These are phyloP conservation scores for Fonsecaea nubica DNA, from an alignment of 2,329 filamentous ascomycete species.

Conservation along the genomic window DNA sequence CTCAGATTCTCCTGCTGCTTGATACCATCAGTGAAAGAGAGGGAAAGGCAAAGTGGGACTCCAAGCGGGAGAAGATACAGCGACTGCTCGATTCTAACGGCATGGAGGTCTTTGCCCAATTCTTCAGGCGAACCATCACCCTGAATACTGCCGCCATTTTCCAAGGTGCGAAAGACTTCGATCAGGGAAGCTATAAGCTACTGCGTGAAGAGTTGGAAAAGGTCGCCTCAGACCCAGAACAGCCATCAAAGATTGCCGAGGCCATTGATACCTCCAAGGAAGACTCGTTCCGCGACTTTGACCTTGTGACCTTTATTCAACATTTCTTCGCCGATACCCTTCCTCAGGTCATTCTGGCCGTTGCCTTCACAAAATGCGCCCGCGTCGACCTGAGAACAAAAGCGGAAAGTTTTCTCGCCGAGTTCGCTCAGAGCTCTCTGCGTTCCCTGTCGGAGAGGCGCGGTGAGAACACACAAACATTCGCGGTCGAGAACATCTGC, in stretches of 20 bases:
- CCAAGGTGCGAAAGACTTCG: conserved; percentile 69
- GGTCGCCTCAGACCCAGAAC: conserved; percentile 77
- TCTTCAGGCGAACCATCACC: conserved; percentile 89
- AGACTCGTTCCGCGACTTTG: conserved; percentile 94
- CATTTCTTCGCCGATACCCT: conserved; percentile 93
- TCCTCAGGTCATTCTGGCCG: conserved; percentile 82
- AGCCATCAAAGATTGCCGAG: conserved; percentile 90
- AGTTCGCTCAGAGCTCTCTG: conserved; percentile 26
- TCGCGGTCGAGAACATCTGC: conserved; percentile 31
- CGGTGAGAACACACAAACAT: conserved; percentile 19
- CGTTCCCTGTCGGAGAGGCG: conserved; percentile 30
- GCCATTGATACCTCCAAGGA: conserved; percentile 89
- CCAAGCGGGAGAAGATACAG: conserved; percentile 86
- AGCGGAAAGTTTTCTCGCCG: conserved; percentile 51
- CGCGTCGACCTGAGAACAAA: conserved; percentile 85
- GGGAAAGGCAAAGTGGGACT: conserved; percentile 88
- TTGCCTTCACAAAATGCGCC: conserved; percentile 84
- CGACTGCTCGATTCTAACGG: conserved; percentile 97
- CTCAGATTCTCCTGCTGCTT: conserved; percentile 91
- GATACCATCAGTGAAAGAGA: conserved; percentile 95
- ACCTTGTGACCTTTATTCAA: conserved; percentile 92
- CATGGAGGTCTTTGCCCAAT: conserved; percentile 98
- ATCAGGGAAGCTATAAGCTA: conserved; percentile 83
- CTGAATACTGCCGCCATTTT: conserved; percentile 93
- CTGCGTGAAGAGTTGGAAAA: conserved; percentile 85